Conservation (phyloP, 768 basidiomycete genomes). For the Cystofilobasidium bisporidii region DNA sequence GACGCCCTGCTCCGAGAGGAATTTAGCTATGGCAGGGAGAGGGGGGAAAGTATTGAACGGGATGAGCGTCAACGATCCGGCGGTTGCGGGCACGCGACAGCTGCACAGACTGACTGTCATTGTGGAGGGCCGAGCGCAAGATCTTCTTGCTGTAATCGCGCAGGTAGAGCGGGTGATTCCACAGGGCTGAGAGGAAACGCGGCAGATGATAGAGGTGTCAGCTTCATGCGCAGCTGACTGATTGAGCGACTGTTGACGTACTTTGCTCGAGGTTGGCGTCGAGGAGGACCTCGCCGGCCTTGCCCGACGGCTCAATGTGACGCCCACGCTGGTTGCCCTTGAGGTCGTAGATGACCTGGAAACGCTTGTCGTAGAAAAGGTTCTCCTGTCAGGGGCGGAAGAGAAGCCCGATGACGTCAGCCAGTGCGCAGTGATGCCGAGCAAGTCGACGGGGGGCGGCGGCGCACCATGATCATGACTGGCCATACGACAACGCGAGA, state of each 20-base stretch:
- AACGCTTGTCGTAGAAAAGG: conserved; percentile 75
- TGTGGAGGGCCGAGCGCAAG: conserved; percentile 76
- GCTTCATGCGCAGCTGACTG: background rate
- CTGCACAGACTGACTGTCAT: conserved; percentile 51
- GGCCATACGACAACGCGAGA: no score
- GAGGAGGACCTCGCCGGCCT: conserved; percentile 83
- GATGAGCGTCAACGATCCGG: background rate
- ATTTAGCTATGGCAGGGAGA: conserved; percentile 16
- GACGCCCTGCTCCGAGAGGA: conserved; percentile 45
- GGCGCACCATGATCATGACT: conserved; percentile 64
- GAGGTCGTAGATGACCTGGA: conserved; percentile 89
- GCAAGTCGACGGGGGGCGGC: background rate
- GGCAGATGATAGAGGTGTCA: background rate
- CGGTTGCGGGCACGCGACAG: background rate
- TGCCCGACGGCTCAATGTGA: conserved; percentile 78
- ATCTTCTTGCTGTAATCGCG: conserved; percentile 95
- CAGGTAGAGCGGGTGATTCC: conserved; percentile 72
- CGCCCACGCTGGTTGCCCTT: conserved; percentile 94
- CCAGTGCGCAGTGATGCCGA: no score
- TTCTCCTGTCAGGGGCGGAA: conserved; percentile 48
- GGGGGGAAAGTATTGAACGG: background rate
- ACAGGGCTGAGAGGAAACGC: conserved; percentile 7
- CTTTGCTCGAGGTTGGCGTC: conserved; percentile 94
- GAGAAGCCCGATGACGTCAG: background rate
- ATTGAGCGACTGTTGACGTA: conserved; percentile 35